These are phyloP conservation scores for Plenodomus tracheiphilus DNA, from an alignment of 2,329 filamentous ascomycete species.

Conservation along the genomic window DNA sequence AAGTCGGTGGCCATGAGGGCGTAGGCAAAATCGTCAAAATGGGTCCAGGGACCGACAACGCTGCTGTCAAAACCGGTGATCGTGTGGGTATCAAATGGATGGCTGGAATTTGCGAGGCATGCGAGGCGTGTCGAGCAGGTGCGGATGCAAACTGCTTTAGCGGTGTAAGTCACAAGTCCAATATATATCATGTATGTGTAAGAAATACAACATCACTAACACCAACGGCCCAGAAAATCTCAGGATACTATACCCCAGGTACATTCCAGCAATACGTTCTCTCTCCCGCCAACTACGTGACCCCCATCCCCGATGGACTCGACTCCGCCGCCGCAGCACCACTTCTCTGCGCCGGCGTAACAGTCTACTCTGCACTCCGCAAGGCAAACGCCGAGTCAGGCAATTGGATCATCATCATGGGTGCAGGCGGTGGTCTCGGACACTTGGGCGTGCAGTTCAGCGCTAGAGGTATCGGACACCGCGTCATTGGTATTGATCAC, in stretches of 20 bases:
- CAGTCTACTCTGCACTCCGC: slow-evolving; percentile 67
- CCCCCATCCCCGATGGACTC: slow-evolving; percentile 66
- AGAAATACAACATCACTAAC: neutral
- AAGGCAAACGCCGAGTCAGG: slow-evolving; percentile 63
- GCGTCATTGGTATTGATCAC: slow-evolving; percentile 68
- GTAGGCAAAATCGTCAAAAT: slow-evolving; percentile 68
- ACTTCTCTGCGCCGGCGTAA: slow-evolving; percentile 69
- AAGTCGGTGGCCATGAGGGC: slow-evolving; percentile 72
- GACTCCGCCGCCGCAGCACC: slow-evolving; percentile 64
- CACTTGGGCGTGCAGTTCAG: slow-evolving; percentile 67
- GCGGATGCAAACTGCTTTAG: slow-evolving; percentile 45
- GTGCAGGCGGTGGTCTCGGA: slow-evolving; percentile 65
- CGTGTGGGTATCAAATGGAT: slow-evolving; percentile 74
- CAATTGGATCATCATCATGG: slow-evolving; percentile 61
- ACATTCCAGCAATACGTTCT: slow-evolving; percentile 74
- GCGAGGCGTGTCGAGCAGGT: slow-evolving; percentile 47
- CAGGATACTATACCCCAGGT: slow-evolving; percentile 69
- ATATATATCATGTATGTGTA: neutral
- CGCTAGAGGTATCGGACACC: slow-evolving; percentile 62
- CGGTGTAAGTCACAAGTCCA: slow-evolving; percentile 30
- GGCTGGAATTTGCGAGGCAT: slow-evolving; percentile 56
- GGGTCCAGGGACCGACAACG: slow-evolving; percentile 60
- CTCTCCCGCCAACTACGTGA: slow-evolving; percentile 68
- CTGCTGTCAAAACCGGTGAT: slow-evolving; percentile 65
- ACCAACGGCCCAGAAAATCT: slow-evolving; percentile 48